Percentiles rank a stretch among this genome's conserved stretches.
phyloP scores from a whole-genome alignment of 2,329 filamentous ascomycete species.

The Colletotrichum godetiae region DNA sequence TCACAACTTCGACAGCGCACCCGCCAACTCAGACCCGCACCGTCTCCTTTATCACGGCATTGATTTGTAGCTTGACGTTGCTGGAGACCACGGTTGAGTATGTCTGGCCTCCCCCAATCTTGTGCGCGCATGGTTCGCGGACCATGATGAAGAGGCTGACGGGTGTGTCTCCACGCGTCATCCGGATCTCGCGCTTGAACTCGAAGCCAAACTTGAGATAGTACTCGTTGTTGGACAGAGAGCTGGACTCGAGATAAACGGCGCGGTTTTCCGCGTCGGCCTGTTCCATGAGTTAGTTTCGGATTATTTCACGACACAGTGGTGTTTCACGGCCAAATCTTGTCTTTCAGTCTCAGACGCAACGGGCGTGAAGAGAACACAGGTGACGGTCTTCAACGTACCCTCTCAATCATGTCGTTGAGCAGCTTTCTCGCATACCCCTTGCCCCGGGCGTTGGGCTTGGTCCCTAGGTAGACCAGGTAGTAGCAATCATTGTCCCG shows the following conservation, averaged over 20 bases:
- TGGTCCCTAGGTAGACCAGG: constrained; percentile 85
- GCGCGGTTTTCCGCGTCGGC: constrained; percentile 76
- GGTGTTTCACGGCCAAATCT: neutral
- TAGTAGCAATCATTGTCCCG: constrained; percentile 80
- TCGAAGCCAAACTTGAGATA: constrained; percentile 83
- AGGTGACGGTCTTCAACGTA: constrained; percentile 48
- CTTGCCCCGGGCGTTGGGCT: constrained; percentile 74
- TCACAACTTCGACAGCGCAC: constrained; percentile 1
- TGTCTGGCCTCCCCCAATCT: constrained; percentile 36
- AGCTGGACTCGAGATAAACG: constrained; percentile 84
- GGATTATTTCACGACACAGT: neutral
- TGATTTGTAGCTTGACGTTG: constrained; percentile 46
- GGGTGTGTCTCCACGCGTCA: constrained; percentile 68
- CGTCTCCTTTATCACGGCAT: constrained; percentile 41
- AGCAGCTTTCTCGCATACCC: constrained; percentile 80
- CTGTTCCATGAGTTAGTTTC: constrained; percentile 45
- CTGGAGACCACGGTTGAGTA: constrained; percentile 46
- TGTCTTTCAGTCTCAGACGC: neutral
- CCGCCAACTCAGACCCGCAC: constrained; percentile 3
- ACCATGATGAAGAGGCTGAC: constrained; percentile 85
- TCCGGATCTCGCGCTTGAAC: constrained; percentile 69
- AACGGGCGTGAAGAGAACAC: neutral
- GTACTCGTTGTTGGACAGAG: constrained; percentile 74
- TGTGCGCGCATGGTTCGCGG: constrained; percentile 68
- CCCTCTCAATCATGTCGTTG: constrained; percentile 73